phyloP scores from a whole-genome alignment of 1,284 basidiomycete genomes.

The Apiotrichum montevideense region DNA sequence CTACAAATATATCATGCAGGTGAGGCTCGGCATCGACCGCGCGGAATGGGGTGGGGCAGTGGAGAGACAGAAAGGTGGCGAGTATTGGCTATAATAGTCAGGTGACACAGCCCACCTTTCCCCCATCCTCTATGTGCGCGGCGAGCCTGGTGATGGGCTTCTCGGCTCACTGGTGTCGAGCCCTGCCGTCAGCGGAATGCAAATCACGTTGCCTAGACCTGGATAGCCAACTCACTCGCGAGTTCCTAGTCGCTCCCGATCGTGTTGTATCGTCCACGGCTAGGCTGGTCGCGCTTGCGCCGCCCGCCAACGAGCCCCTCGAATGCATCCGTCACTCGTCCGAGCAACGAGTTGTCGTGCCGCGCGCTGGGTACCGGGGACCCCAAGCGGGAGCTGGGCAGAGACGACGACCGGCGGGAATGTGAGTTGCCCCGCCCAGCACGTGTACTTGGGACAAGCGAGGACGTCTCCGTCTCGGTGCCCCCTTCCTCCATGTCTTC shows the following conservation, averaged over 20 bases:
- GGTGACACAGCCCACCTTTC: too few relatives aligned
- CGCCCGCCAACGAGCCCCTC: conserved; percentile 51
- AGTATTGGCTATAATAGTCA: too few relatives aligned
- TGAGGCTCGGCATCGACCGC: background rate
- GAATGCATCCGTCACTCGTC: conserved; percentile 50
- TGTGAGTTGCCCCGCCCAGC: conserved; percentile 19
- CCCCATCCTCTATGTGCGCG: background rate
- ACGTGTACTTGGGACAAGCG: conserved; percentile 47
- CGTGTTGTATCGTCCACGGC: conserved; percentile 52
- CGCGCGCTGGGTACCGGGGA: conserved; percentile 24
- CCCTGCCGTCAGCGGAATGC: conserved; percentile 23
- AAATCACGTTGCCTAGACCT: background rate
- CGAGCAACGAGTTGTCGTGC: conserved; percentile 33
- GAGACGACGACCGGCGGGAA: conserved; percentile 20
- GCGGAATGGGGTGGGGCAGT: background rate
- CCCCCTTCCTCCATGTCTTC: conserved; percentile 22
- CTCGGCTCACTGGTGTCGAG: background rate
- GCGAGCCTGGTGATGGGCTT: too few relatives aligned
- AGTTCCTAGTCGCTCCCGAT: conserved; percentile 63
- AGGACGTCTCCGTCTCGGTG: conserved; percentile 57
- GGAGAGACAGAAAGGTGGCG: too few relatives aligned
- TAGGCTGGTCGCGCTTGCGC: conserved; percentile 33
- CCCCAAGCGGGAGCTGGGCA: conserved; percentile 30
- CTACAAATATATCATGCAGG: background rate
- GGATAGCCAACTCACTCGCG: conserved; percentile 49